Percentiles rank a stretch among this genome's conserved stretches.
Conservation (phyloP, 352 stramenopile species). For the Pythium aphanidermatum region DNA sequence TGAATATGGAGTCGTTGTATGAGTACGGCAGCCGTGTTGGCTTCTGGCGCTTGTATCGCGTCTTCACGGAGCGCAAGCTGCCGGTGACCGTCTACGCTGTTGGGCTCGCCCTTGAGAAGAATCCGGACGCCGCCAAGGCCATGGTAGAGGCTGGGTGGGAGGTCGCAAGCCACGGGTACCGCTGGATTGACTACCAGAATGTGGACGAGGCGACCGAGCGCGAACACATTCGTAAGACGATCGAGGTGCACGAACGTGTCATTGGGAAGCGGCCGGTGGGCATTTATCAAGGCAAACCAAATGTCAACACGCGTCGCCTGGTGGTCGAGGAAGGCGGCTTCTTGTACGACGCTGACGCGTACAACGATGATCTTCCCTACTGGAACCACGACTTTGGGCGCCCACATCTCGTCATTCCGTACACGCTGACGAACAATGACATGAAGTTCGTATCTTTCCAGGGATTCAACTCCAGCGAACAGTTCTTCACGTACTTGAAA, state of each 20-base stretch:
- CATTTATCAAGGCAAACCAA: constrained; percentile 96
- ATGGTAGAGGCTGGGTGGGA: constrained; percentile 94
- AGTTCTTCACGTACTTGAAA: constrained; percentile 94
- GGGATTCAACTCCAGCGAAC: constrained; percentile 89
- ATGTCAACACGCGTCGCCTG: constrained; percentile 86
- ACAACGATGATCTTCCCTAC: constrained; percentile 95
- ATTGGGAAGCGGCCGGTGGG: constrained; percentile 87
- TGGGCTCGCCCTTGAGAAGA: constrained; percentile 93
- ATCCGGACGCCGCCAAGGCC: constrained; percentile 80
- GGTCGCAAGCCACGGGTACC: constrained; percentile 91
- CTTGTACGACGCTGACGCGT: constrained; percentile 94
- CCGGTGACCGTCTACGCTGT: constrained; percentile 93
- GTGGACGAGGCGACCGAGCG: constrained; percentile 88
- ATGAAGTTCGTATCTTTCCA: constrained; percentile 93
- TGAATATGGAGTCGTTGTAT: constrained; percentile 96
- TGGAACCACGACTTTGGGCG: constrained; percentile 88
- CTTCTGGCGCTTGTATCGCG: constrained; percentile 93
- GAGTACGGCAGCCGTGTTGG: constrained; percentile 93
- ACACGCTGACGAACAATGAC: constrained; percentile 95
- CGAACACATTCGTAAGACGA: constrained; percentile 90
- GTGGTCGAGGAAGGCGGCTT: constrained; percentile 93
- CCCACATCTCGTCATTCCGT: constrained; percentile 94
- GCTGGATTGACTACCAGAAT: constrained; percentile 96
- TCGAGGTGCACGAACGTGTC: constrained; percentile 89
- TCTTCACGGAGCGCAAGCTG: constrained; percentile 86